Evolutionary conservation across 768 basidiomycete species (phyloP).

Genomic region (Tulasnella sp.): DNA sequence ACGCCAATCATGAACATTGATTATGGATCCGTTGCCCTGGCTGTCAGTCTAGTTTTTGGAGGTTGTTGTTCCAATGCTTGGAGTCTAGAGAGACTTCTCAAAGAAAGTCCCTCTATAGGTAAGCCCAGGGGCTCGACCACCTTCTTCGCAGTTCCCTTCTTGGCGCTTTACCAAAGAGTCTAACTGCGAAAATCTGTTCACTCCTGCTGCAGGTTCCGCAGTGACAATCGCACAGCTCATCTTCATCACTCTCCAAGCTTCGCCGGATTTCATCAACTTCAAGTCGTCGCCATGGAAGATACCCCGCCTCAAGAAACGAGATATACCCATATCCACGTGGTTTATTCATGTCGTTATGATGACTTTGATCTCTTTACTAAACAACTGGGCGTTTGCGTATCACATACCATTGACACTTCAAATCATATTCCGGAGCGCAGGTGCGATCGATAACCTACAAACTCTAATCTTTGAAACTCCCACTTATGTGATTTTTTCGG

Average conservation of each 20-base stretch:
- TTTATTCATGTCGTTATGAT: conserved; percentile 55
- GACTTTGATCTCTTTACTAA: conserved; percentile 53
- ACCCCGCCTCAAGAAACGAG: conserved; percentile 48
- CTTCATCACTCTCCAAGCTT: conserved; percentile 55
- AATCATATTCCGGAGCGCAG: conserved; percentile 77
- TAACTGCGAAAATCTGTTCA: conserved; percentile 5
- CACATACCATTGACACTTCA: conserved; percentile 64
- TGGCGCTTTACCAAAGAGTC: not conserved
- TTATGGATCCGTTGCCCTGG: conserved; percentile 22
- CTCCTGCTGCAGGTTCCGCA: conserved; percentile 44
- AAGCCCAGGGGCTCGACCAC: conserved; percentile 19
- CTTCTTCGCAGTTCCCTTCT: no score
- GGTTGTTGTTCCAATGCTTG: conserved; percentile 83
- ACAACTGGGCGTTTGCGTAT: conserved; percentile 71
- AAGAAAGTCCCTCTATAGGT: conserved; percentile 58
- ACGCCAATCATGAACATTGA: no score
- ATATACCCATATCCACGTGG: conserved; percentile 59
- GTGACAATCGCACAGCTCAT: conserved; percentile 76
- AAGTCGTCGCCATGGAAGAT: no score
- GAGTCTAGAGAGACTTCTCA: conserved; percentile 61
- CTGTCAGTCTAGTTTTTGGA: conserved; percentile 55
- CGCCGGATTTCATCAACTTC: conserved; percentile 45
- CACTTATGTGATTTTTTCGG: not conserved
- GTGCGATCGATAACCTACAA: conserved; percentile 28
- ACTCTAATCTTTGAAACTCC: not conserved